A percentile compares a stretch with the other conserved stretches of the same genome.
Conservation (phyloP, 352 stramenopile species). For the Elongisporangium prolatum region DNA sequence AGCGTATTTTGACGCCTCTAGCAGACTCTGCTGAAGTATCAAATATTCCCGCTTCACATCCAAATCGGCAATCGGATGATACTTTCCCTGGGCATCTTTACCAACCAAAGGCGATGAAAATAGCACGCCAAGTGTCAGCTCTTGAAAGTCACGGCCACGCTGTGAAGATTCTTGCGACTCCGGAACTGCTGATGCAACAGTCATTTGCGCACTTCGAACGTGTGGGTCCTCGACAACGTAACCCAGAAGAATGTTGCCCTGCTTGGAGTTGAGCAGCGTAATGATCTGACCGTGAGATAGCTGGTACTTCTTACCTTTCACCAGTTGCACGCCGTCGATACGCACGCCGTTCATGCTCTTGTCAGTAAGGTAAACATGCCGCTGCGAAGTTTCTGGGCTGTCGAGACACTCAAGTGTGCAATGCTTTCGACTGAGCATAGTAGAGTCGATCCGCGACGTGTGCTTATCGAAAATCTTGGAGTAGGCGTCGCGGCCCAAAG, state of each 20-base stretch:
- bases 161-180: conserved; percentile 54
- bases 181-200: conserved; percentile 2
- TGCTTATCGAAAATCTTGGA: conserved; percentile 51
- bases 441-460: conserved; percentile 48
- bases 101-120: conserved; percentile 93
- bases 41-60: conserved; percentile 80
- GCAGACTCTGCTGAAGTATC: conserved; percentile 72
- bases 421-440: conserved; percentile 64
- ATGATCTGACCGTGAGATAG: conserved; percentile 64
- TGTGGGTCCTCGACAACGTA: conserved; percentile 79
- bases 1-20: conserved; percentile 65
- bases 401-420: conserved; percentile 52
- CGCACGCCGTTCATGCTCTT: conserved; percentile 71
- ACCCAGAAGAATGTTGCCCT: conserved; percentile 57
- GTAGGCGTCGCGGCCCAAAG: conserved; percentile 50
- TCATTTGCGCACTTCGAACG: conserved; percentile 34
- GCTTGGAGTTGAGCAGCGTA: conserved; percentile 55
- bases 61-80: conserved; percentile 88
- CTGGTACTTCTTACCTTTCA: conserved; percentile 42
- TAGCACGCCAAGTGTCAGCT: conserved; percentile 90
- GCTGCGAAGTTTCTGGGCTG: conserved; percentile 32
- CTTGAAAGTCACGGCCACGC: conserved; percentile 46
- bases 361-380: conserved; percentile 60
- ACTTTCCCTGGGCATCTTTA: conserved; percentile 84
- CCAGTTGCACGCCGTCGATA: conserved; percentile 49